phyloP scores from a whole-genome alignment of 179 eudicot genomes.

The Silene coronaria region DNA sequence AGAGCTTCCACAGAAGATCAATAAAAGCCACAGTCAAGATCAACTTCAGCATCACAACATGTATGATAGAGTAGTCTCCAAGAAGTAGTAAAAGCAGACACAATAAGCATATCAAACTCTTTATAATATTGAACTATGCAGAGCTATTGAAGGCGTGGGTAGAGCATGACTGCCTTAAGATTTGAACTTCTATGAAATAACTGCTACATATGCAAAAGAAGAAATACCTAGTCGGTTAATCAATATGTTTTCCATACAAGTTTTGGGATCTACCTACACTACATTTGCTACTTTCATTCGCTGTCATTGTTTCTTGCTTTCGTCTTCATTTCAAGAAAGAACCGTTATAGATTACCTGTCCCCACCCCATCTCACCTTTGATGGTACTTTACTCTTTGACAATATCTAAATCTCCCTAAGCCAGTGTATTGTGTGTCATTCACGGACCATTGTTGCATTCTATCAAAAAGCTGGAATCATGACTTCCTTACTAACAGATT shows the following conservation, averaged over 20 bases:
- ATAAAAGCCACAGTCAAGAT: background rate
- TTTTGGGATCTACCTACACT: background rate
- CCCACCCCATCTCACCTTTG: background rate
- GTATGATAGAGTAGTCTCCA: background rate
- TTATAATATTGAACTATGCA: background rate
- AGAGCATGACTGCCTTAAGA: background rate
- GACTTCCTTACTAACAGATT: background rate
- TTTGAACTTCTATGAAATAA: background rate
- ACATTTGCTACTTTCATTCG: background rate
- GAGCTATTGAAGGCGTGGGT: background rate
- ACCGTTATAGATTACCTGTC: background rate
- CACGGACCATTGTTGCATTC: background rate
- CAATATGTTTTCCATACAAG: background rate
- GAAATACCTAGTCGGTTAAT: background rate
- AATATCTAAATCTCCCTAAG: background rate
- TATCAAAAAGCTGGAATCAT: background rate
- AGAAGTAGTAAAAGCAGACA: background rate
- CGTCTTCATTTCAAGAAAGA: background rate
- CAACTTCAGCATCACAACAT: background rate
- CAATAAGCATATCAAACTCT: background rate
- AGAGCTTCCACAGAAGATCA: constrained; percentile 9
- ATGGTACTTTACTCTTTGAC: background rate
- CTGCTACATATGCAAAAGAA: background rate
- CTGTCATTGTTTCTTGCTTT: background rate
- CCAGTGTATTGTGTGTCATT: background rate